Base-by-base conservation (phyloP, 768 basidiomycete species). In the Amanita phalloides region DNA sequence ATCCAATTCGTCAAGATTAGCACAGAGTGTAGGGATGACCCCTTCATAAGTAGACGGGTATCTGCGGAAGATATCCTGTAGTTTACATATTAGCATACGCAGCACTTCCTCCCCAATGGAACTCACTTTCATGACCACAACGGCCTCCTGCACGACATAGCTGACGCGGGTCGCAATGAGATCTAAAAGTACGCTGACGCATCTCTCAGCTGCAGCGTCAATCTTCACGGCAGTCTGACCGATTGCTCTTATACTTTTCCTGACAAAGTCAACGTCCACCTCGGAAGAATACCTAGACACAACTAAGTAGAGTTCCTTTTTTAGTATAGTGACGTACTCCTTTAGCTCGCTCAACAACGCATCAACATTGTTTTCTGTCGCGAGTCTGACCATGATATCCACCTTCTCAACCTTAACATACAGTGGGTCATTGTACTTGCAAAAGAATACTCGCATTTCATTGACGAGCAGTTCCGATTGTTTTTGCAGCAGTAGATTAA, bases 381-480 rank as follows among this genome's bases (percentile, higher is more conserved):
- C 93, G 51, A 99, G 71, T 51, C 91, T 77, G 47, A 97, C 89
- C 96, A 99, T 99, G 63, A 98, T 96, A 59, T 97, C 96, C 57
- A 99, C 70, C 68, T 99, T 98, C 67, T 97, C 96, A 48, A 97
- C 81, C 67, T 99, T 99, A 65, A 98, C 94, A 61, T 98, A 99
- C n/a, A 95, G 71, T 4, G 95, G 95, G 62, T 99, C 95, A 62
- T 98, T 98, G 70, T 99, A 98, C 67, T 99, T 99, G 82, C 95
- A 97, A 75, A 98, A 99, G 66, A 99, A 99, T 17, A 99, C 96
- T 42, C 94, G 79, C 90, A 99, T 94, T 67, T 99, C 95, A 67
- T 89, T 96, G 6, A 86, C 80, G 7, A 99, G 78, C 54, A 96
- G 75, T 56, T 93, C 92, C 2, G 90, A 70, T 3, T 91, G 84